A percentile compares a stretch with the other conserved stretches of the same genome.
These are phyloP conservation scores for Parachlorella kessleri DNA, from an alignment of 139 green algal species.

Conservation along the genomic window DNA sequence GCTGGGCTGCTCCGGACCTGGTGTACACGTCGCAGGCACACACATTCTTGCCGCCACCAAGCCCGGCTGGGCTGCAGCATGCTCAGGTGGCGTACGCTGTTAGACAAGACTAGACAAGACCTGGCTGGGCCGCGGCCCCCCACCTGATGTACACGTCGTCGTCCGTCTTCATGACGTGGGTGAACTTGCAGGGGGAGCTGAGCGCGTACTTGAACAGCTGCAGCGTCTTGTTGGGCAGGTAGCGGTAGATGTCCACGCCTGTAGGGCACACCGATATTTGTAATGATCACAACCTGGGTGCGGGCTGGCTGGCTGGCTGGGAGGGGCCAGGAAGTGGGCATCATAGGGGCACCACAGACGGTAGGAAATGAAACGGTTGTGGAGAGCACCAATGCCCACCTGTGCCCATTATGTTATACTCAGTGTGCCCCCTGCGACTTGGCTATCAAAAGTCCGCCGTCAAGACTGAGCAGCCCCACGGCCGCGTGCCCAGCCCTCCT, in stretches of 20 bases:
- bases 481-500: too few relatives aligned
- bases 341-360: not conserved
- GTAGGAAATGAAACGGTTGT: not conserved
- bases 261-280: too few relatives aligned
- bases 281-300: too few relatives aligned
- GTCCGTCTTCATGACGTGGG: slow-evolving; percentile 69
- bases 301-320: not conserved
- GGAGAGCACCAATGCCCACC: too few relatives aligned
- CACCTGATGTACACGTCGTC: slow-evolving; percentile 65
- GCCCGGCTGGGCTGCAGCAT: too few relatives aligned
- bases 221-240: slow-evolving; percentile 66
- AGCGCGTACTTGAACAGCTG: slow-evolving; percentile 50
- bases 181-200: slow-evolving; percentile 41
- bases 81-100: too few relatives aligned
- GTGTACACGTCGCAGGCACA: not conserved
- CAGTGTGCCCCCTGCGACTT: too few relatives aligned
- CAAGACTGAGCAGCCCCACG: too few relatives aligned
- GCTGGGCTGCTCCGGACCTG: not conserved
- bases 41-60: not conserved
- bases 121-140: not conserved
- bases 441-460: too few relatives aligned
- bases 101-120: not conserved
- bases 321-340: not conserved
- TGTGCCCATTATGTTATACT: too few relatives aligned
- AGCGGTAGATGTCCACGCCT: slow-evolving; percentile 44